Percentiles rank a stretch among this genome's conserved stretches.
Evolutionary conservation across 192 early-diverging fungal species (phyloP).

Genomic region (Ramicandelaber brevisporus): DNA sequence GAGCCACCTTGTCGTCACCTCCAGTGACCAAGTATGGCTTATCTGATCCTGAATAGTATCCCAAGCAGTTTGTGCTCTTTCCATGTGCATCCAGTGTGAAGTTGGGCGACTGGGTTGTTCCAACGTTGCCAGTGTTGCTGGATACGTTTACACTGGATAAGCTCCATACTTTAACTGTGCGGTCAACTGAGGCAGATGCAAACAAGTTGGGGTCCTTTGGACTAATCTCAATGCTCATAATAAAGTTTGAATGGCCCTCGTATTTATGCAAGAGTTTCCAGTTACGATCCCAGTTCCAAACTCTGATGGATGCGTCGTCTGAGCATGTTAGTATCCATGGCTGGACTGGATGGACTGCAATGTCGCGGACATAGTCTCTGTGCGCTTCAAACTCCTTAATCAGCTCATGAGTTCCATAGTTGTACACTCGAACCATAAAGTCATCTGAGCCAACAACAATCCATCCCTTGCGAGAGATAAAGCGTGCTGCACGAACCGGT

Average conservation of each 20-base stretch:
- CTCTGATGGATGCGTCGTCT: conserved; percentile 90
- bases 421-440: conserved; percentile 91
- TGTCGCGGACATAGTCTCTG: conserved; percentile 83
- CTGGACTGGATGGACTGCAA: conserved; percentile 93
- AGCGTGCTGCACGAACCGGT: conserved; percentile 93
- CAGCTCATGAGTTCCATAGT: conserved; percentile 99
- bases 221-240: conserved; percentile 92
- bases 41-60: conserved; percentile 94
- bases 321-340: conserved; percentile 80
- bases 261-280: conserved; percentile 94
- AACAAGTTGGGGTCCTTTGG: conserved; percentile 99
- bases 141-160: too few species aligned
- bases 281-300: conserved; percentile 99
- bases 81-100: conserved; percentile 92
- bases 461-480: conserved; percentile 94
- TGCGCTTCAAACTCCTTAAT: conserved; percentile 90
- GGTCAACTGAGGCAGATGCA: conserved; percentile 87
- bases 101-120: conserved; percentile 73
- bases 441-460: conserved; percentile 90
- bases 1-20: conserved; percentile 83
- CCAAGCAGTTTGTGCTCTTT: conserved; percentile 94
- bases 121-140: too few species aligned
- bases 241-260: conserved; percentile 92
- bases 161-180: conserved; percentile 94
- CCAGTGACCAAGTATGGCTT: conserved; percentile 91